Evolutionary conservation across 148 eudicot species (phyloP).

Genomic region (Rhododendron kiyosumense): DNA sequence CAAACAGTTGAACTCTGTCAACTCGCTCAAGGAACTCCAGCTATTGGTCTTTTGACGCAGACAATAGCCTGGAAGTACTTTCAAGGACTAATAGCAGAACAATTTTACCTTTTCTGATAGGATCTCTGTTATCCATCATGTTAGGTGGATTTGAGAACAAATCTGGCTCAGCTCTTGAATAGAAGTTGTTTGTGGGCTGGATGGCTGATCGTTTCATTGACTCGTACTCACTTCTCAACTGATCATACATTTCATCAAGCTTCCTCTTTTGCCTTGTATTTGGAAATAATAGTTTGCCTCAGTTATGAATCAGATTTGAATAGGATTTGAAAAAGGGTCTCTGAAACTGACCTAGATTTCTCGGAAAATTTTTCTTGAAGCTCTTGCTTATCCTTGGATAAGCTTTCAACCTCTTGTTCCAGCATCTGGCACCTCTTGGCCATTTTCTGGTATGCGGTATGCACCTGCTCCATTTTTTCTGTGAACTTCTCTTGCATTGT

Average conservation of each 20-base stretch:
- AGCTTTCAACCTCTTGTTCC: conserved; percentile 78
- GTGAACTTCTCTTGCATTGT: conserved; percentile 75
- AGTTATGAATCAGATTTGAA: not conserved
- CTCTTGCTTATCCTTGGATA: conserved; percentile 85
- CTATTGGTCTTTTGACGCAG: not conserved
- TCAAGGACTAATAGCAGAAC: conserved; percentile 15
- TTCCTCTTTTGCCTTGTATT: conserved; percentile 79
- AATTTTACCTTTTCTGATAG: conserved; percentile 62
- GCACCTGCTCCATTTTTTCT: conserved; percentile 83
- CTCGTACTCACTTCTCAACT: conserved; percentile 78
- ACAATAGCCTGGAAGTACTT: not conserved
- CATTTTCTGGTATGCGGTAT: conserved; percentile 89
- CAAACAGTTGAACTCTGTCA: not conserved
- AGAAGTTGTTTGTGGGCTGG: conserved; percentile 75
- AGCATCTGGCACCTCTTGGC: conserved; percentile 89
- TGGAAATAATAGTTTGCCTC: conserved; percentile 10
- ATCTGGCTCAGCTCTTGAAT: conserved; percentile 62
- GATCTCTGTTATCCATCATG: conserved; percentile 70
- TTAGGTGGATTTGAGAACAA: conserved; percentile 67
- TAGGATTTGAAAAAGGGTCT: not conserved
- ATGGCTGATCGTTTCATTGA: conserved; percentile 74
- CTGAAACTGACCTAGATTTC: conserved; percentile 62
- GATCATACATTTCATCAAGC: conserved; percentile 98
- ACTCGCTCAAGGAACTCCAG: not conserved
- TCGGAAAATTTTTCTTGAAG: conserved; percentile 90